Conservation (phyloP, 768 basidiomycete species). For the Mycena rebaudengoi region DNA sequence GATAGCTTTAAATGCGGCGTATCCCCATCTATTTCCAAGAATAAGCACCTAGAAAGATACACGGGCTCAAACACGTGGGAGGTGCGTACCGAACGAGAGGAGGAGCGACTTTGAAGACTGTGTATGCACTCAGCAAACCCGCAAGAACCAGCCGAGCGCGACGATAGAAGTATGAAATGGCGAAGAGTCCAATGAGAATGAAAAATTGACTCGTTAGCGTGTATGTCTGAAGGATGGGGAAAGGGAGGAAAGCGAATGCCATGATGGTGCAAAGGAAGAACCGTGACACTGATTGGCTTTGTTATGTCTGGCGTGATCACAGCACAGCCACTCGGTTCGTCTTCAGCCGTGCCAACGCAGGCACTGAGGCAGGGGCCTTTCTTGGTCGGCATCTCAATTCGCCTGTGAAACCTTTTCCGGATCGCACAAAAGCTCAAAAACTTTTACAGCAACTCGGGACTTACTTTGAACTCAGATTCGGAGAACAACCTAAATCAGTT, state of each 20-base stretch:
- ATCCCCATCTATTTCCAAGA: conserved; percentile 22
- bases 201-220: conserved; percentile 16
- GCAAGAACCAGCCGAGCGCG: conserved; percentile 40
- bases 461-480: too few relatives aligned
- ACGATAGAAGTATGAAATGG: conserved; percentile 40
- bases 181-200: conserved; percentile 31
- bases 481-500: too few relatives aligned
- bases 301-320: too few relatives aligned
- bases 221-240: conserved; percentile 20
- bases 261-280: too few relatives aligned
- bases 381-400: too few relatives aligned
- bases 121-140: conserved; percentile 34
- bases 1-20: conserved; percentile 38
- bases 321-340: too few relatives aligned
- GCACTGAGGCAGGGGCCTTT: too few relatives aligned
- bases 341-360: too few relatives aligned
- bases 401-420: too few relatives aligned
- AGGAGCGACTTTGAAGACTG: conserved; percentile 36
- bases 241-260: conserved; percentile 28
- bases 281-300: too few relatives aligned
- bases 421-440: too few relatives aligned
- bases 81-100: conserved; percentile 27
- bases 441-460: too few relatives aligned
- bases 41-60: neutral
- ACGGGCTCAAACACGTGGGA: neutral